Evolutionary conservation across 345 rosid species (phyloP).

Genomic region (Adansonia digitata): DNA sequence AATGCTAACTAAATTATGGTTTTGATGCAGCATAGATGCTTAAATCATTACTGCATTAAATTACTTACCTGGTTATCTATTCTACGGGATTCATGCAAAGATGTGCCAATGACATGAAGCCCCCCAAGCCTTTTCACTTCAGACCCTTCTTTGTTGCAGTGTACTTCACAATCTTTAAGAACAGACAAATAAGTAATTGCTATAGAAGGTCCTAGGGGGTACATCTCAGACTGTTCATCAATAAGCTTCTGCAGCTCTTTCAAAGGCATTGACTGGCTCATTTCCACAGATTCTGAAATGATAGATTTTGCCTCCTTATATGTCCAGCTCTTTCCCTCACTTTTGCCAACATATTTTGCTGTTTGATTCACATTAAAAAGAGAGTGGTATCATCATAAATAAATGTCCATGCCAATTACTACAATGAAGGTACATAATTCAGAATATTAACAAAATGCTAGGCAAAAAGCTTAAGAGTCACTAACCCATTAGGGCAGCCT

Average conservation of each 20-base stretch:
- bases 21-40: slow-evolving; percentile 10
- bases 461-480: slow-evolving; percentile 16
- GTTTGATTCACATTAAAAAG: slow-evolving; percentile 24
- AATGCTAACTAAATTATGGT: slow-evolving; percentile 1
- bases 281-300: slow-evolving; percentile 69
- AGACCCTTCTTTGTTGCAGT: slow-evolving; percentile 75
- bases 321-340: slow-evolving; percentile 82
- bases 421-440: background rate
- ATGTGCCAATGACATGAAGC: slow-evolving; percentile 93
- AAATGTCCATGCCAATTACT: slow-evolving; percentile 3
- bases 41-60: background rate
- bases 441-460: background rate
- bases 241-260: slow-evolving; percentile 60
- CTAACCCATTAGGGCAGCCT: slow-evolving; percentile 79
- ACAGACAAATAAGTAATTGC: slow-evolving; percentile 83
- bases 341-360: slow-evolving; percentile 91
- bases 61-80: slow-evolving; percentile 85
- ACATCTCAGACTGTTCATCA: slow-evolving; percentile 78
- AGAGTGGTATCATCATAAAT: slow-evolving; percentile 16
- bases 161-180: slow-evolving; percentile 82
- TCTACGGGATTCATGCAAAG: slow-evolving; percentile 93
- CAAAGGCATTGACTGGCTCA: slow-evolving; percentile 64
- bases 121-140: slow-evolving; percentile 97
- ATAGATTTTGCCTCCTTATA: slow-evolving; percentile 64
- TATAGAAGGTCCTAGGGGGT: slow-evolving; percentile 86